Base-by-base conservation (phyloP, 192 early-diverging fungal genomes). In the Bifiguratus adelaidae region DNA sequence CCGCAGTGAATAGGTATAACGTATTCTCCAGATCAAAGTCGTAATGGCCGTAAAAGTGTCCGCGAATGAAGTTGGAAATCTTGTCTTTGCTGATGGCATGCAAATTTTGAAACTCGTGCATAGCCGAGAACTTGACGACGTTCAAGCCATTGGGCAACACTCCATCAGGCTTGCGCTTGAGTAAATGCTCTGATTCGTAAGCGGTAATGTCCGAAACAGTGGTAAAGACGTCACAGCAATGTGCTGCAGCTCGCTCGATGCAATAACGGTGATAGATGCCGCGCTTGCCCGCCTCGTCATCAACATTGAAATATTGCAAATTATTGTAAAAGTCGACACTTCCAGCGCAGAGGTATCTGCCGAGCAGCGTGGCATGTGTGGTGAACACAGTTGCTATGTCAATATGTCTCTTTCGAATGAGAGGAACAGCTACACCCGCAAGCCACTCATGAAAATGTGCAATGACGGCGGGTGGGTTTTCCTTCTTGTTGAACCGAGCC, bases 361-460 rank as follows among this genome's bases (percentile, higher is more conserved):
- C 95, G 6, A 97, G 74, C 35, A 97, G 66, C 11, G 95, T 97
- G 3, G 91, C 92, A 57, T 95, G 92, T 8, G 91, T 94, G 4
- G 95, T 95, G 61, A 97, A 97, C 43, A 97, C 87, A 9, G 91
- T 97, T 4, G 91, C 84, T 33, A 94, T 71, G 60, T 92, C 83
- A 30, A 93, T 65, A 37, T 80, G 69, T 50, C 91, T 78, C 58
- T 91, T 91, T 47, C 85, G 82, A 61, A 85, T 77, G 15, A 95
- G 67, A 13, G 91, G 79, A 2, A 95, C 80, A 9, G 85, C 92
- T 27, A 95, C 86, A 40, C 90, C 88, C 16, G 91, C 85, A 44
- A 86, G 78, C 95, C 95, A 97, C 56, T 97, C 95, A 64, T 97
- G 95, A 70, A 97, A 94, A 58, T 97, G 95, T 4, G 87, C 91